Conservation (phyloP, 2,329 filamentous ascomycete genomes). For the Penicillium sp. region DNA sequence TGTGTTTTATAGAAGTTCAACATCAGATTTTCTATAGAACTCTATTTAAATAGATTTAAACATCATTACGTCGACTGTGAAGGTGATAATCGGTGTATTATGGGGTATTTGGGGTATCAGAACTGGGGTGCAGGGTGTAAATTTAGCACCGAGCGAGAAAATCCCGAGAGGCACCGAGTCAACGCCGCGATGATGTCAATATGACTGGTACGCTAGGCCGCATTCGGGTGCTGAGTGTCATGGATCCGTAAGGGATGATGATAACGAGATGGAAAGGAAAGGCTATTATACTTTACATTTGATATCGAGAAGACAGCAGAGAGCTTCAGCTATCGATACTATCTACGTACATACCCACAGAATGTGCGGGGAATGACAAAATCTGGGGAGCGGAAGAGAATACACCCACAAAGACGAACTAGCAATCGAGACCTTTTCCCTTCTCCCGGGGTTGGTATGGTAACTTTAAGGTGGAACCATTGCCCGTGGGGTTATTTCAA, state of each 20-base stretch:
- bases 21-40: not conserved
- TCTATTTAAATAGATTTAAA: not conserved
- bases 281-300: not conserved
- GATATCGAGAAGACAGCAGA: not conserved
- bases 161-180: constrained; percentile 14
- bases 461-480: not conserved
- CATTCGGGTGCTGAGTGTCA: not conserved
- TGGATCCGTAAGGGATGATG: not conserved
- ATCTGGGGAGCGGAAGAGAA: constrained; percentile 7
- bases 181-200: constrained; percentile 30
- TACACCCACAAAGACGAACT: not conserved
- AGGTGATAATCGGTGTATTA: not conserved
- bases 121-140: not conserved
- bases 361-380: not conserved
- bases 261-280: not conserved
- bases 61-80: not conserved
- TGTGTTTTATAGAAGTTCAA: too few species aligned
- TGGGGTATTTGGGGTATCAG: not conserved
- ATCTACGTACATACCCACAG: not conserved
- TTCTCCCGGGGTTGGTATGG: constrained; percentile 11
- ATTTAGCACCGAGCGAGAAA: not conserved
- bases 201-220: constrained; percentile 5
- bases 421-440: constrained; percentile 4
- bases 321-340: not conserved
- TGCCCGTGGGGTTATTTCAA: constrained; percentile 1